Conservation (phyloP, 2,329 filamentous ascomycete species). For the Metarhizium anisopliae region DNA sequence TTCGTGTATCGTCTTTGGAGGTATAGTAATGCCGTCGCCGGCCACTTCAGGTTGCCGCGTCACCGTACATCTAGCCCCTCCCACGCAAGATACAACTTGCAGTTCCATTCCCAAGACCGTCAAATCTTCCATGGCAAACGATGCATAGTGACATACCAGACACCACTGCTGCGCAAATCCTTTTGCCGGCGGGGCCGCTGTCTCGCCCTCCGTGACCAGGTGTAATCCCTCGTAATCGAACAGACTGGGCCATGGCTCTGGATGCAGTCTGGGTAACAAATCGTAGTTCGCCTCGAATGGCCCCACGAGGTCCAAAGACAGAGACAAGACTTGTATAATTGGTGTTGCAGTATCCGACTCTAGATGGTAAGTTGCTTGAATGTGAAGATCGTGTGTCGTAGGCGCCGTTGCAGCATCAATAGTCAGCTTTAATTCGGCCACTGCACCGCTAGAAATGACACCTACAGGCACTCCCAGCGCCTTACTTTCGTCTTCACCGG, state of each 20-base stretch:
- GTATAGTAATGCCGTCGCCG: slow-evolving; percentile 39
- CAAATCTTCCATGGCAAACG: slow-evolving; percentile 67
- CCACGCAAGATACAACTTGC: slow-evolving; percentile 49
- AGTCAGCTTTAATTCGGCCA: slow-evolving; percentile 34
- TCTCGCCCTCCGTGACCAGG: slow-evolving; percentile 18
- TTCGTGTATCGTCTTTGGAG: slow-evolving; percentile 61
- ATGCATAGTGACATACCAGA: slow-evolving; percentile 63
- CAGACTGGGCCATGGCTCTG: slow-evolving; percentile 76
- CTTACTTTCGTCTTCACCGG: slow-evolving; percentile 31
- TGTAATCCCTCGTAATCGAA: slow-evolving; percentile 54
- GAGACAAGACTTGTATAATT: slow-evolving; percentile 62
- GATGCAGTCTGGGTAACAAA: slow-evolving; percentile 68
- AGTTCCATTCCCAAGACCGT: slow-evolving; percentile 55
- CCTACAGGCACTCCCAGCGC: slow-evolving; percentile 35
- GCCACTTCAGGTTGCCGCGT: slow-evolving; percentile 26
- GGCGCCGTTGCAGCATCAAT: slow-evolving; percentile 42
- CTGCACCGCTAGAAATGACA: slow-evolving; percentile 36
- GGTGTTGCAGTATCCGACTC: slow-evolving; percentile 71
- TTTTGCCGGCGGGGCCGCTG: slow-evolving; percentile 19
- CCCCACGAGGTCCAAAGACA: slow-evolving; percentile 64
- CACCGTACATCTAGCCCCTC: slow-evolving; percentile 50
- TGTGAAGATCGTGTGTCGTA: slow-evolving; percentile 55
- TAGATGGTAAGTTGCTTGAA: slow-evolving; percentile 71
- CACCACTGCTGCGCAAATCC: slow-evolving; percentile 78
- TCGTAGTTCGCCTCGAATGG: slow-evolving; percentile 93